Conservation (phyloP, 306 rosid genomes). For the Cicer pinnatifidum region DNA sequence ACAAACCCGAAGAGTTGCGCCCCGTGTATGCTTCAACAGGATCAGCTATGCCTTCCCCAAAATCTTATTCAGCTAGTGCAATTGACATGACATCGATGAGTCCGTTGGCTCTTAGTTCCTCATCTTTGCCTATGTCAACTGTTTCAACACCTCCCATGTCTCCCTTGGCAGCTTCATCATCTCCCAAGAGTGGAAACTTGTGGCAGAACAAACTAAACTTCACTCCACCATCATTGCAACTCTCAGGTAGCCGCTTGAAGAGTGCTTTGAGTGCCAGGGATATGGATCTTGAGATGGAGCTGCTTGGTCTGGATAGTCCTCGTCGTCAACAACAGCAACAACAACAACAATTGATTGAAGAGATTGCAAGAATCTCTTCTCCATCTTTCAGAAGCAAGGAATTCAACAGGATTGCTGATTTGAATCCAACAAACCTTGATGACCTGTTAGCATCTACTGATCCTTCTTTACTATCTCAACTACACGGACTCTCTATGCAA, state of each 20-base stretch:
- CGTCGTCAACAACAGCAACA: slow-evolving; percentile 65
- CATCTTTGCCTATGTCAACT: slow-evolving; percentile 71
- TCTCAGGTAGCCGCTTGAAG: slow-evolving; percentile 87
- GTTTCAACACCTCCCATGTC: slow-evolving; percentile 95
- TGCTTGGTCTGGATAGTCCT: slow-evolving; percentile 65
- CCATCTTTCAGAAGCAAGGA: slow-evolving; percentile 70
- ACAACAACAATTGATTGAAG: slow-evolving; percentile 77
- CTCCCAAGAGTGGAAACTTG: slow-evolving; percentile 83
- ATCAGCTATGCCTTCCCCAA: slow-evolving; percentile 96
- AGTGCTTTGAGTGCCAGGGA: slow-evolving; percentile 82
- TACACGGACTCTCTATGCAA: slow-evolving; percentile 66
- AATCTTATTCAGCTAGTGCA: slow-evolving; percentile 59
- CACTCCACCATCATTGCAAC: slow-evolving; percentile 93
- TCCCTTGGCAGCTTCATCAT: slow-evolving; percentile 74
- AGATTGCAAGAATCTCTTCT: slow-evolving; percentile 86
- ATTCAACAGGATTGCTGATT: slow-evolving; percentile 64
- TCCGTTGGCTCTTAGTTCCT: slow-evolving; percentile 77
- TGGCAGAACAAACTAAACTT: slow-evolving; percentile 89
- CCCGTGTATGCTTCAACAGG: slow-evolving; percentile 96
- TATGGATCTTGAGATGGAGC: slow-evolving; percentile 80
- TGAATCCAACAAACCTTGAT: slow-evolving; percentile 86
- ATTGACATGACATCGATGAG: slow-evolving; percentile 77
- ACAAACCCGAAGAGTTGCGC: slow-evolving; percentile 82
- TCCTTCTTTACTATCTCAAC: slow-evolving; percentile 64
- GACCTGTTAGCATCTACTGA: slow-evolving; percentile 78